Evolutionary conservation across 108 stramenopile genomes (phyloP).

Genomic region (Cyclostephanos invisitatus): DNA sequence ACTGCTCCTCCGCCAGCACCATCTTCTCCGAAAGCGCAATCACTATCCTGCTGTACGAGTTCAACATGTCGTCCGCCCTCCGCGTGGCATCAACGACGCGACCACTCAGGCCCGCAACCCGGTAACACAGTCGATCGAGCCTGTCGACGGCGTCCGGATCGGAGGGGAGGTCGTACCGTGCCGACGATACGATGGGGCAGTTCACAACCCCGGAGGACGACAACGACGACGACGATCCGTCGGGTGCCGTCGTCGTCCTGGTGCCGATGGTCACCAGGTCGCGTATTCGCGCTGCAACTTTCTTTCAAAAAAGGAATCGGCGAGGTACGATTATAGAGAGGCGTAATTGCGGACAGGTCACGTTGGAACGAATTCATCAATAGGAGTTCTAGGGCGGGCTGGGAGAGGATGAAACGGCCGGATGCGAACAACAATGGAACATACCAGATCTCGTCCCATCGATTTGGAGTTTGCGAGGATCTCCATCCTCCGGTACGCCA

Average conservation of each 20-base stretch:
- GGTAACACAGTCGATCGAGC: constrained; percentile 52
- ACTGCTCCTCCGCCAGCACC: constrained; percentile 68
- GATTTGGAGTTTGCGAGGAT: constrained; percentile 60
- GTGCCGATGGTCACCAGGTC: constrained; percentile 49
- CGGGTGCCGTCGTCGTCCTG: constrained; percentile 9
- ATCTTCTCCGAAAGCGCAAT: constrained; percentile 68
- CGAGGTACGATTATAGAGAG: no score
- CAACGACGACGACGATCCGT: constrained; percentile 4
- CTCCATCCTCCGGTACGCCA: constrained; percentile 68
- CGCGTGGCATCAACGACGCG: constrained; percentile 20
- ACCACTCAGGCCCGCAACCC: constrained; percentile 38
- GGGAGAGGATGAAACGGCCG: no score
- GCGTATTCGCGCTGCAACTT: constrained; percentile 53
- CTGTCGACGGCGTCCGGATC: constrained; percentile 48
- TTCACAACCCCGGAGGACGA: constrained; percentile 50
- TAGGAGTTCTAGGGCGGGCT: no score
- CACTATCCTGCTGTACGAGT: constrained; percentile 55
- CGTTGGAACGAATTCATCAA: no score
- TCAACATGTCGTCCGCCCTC: constrained; percentile 49
- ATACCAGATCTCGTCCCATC: constrained; percentile 53
- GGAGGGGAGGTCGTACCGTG: constrained; percentile 40
- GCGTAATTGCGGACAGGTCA: no score
- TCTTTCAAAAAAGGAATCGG: no score
- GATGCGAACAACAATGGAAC: no score
- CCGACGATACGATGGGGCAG: constrained; percentile 64